phyloP scores from a whole-genome alignment of 805 yeast genomes.

The Metschnikowia amazonensis region DNA sequence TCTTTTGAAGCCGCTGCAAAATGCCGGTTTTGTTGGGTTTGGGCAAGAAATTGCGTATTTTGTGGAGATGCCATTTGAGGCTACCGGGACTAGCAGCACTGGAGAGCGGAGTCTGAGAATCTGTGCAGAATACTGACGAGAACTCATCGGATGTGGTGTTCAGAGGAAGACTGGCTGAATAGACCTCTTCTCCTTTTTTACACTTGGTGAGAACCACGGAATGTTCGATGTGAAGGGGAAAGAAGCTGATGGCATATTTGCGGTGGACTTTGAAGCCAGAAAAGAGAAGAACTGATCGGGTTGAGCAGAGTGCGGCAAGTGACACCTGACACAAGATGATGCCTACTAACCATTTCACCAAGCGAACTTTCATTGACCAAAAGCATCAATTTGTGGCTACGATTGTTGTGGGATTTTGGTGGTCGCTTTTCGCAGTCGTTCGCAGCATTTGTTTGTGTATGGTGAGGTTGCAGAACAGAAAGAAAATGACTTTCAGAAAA shows the following conservation, averaged over 20 bases:
- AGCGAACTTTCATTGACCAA: conserved; percentile 1
- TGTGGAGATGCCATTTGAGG: conserved; percentile 1
- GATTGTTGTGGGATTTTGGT: background rate
- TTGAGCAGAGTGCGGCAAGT: conserved; percentile 12
- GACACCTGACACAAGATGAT: background rate
- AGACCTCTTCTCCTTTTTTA: conserved; percentile 8
- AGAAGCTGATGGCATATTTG: conserved; percentile 10
- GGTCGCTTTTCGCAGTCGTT: background rate
- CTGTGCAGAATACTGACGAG: conserved; percentile 7
- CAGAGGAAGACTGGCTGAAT: background rate
- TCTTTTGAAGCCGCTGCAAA: background rate
- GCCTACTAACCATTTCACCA: background rate
- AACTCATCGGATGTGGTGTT: conserved; percentile 7
- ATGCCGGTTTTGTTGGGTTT: background rate
- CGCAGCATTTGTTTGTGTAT: conserved; percentile 2
- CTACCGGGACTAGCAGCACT: background rate
- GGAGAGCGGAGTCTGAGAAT: background rate
- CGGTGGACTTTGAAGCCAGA: conserved; percentile 16
- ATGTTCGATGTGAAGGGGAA: conserved; percentile 10
- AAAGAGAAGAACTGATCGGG: conserved; percentile 11
- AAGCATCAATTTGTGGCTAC: background rate
- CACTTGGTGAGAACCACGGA: conserved; percentile 15
- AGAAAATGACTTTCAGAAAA: too few species aligned
- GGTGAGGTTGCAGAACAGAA: background rate
- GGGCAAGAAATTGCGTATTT: background rate